A percentile compares a stretch with the other conserved stretches of the same genome.
Evolutionary conservation across 257 asterid species (phyloP).

Genomic region (Capsicum chinense): DNA sequence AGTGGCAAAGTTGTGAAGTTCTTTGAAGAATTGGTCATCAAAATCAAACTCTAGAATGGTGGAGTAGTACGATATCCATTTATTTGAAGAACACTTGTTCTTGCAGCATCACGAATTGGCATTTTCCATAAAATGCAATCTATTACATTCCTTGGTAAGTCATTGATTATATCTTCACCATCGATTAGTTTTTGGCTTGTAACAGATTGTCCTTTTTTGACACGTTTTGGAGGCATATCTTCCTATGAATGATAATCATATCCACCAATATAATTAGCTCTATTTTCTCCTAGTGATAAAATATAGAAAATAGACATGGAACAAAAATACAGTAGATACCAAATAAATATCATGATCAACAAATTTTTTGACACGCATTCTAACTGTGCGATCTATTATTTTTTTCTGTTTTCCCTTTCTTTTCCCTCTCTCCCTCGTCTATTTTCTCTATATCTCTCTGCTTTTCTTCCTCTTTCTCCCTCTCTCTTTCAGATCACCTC

Average conservation of each 20-base stretch:
- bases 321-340: too few species aligned
- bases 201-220: not conserved
- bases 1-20: not conserved
- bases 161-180: not conserved
- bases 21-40: constrained; percentile 1
- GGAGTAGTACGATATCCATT: not conserved
- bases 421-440: too few species aligned
- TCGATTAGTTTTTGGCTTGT: not conserved
- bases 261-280: too few species aligned
- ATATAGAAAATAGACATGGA: too few species aligned
- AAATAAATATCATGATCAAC: too few species aligned
- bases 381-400: too few species aligned
- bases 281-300: too few species aligned
- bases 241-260: not conserved
- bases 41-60: not conserved
- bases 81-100: constrained; percentile 18
- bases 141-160: not conserved
- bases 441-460: too few species aligned
- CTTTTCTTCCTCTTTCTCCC: too few species aligned
- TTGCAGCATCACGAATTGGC: not conserved
- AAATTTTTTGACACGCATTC: too few species aligned
- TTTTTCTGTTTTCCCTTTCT: too few species aligned
- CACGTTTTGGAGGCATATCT: not conserved
- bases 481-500: too few species aligned
- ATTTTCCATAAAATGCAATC: constrained; percentile 6